Base-by-base conservation (phyloP, 1,284 basidiomycete species). In the Cryptococcus sp. region DNA sequence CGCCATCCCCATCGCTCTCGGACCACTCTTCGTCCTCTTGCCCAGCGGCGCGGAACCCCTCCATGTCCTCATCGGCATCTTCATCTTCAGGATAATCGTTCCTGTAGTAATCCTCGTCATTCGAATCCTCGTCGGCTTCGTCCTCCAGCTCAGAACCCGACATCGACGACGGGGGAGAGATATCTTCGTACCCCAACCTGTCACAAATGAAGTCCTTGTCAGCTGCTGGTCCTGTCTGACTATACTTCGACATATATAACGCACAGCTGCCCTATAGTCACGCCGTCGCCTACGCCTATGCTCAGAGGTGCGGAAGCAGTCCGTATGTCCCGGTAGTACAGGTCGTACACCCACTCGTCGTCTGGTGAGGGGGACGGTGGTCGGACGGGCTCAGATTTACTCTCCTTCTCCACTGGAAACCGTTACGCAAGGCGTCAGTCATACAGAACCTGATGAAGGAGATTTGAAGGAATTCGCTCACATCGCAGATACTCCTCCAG, bases 61-160 rank as follows among this genome's bases (percentile, higher is more conserved):
- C 66, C 69, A 77, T 75, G 58, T 79, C 75, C 57, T 73, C 70
- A 61, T 77, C 76, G 0, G 73, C 75, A 63, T 77, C 78, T 57
- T 80, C 78, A 49, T 80, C 78, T 58, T 80, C 78, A 5, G 78
- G 78, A 58, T 80, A 80, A 61, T 80, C 78, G 54, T 79, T 79
- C 43, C 77, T 67, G 58, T 80, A 80, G 52, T 73, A 80, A 59
- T 79, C 78, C 54, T 80, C 78, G 48, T 79, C 78, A 57, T 80
- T 79, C 5, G 69, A 73, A 62, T 80, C 79, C 61, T 79, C 78
- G 61, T 80, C 79, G 8, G 78, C 78, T 66, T 78, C 77, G 61
- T 79, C 78, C 50, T 76, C 78, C 10, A 69, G 71, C 57, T 79
- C 78, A 8, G 70, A 73, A 16, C 68, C 70, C 13, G 71, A 69